Evolutionary conservation across 192 early-diverging fungal genomes (phyloP).

Genomic region (Coemansia sp.): DNA sequence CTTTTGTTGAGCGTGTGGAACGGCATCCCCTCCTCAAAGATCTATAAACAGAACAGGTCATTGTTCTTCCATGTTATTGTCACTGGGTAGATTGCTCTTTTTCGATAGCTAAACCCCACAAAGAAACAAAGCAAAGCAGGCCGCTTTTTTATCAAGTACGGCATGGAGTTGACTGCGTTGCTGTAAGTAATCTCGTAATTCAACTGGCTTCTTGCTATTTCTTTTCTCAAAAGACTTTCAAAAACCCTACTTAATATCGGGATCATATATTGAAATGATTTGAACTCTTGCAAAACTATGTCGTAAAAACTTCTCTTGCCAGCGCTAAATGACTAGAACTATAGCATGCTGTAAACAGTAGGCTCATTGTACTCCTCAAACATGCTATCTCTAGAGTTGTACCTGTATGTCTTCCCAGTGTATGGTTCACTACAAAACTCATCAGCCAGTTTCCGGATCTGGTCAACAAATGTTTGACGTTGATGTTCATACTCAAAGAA

Average conservation of each 20-base stretch:
- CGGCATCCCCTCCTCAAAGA: conserved; percentile 1
- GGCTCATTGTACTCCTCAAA: not conserved
- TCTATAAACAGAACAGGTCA: not conserved
- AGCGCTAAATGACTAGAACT: not conserved
- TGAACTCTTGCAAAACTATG: too few species aligned
- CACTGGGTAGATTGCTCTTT: not conserved
- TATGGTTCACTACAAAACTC: not conserved
- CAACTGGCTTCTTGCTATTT: too few species aligned
- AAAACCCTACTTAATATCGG: too few species aligned
- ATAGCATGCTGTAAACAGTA: not conserved
- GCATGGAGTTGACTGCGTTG: not conserved
- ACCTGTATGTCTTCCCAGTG: not conserved
- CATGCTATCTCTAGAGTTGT: not conserved
- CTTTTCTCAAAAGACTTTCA: too few species aligned
- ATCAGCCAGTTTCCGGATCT: not conserved
- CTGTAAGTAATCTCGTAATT: not conserved
- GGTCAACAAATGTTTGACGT: not conserved
- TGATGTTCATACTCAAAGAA: not conserved
- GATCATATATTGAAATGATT: too few species aligned
- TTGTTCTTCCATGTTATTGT: not conserved
- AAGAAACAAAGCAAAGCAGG: not conserved
- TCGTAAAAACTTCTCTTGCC: not conserved
- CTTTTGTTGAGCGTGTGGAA: not conserved
- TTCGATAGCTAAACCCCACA: not conserved
- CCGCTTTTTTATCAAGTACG: not conserved